Conservation (phyloP, 805 yeast genomes). For the Candida adriatica region DNA sequence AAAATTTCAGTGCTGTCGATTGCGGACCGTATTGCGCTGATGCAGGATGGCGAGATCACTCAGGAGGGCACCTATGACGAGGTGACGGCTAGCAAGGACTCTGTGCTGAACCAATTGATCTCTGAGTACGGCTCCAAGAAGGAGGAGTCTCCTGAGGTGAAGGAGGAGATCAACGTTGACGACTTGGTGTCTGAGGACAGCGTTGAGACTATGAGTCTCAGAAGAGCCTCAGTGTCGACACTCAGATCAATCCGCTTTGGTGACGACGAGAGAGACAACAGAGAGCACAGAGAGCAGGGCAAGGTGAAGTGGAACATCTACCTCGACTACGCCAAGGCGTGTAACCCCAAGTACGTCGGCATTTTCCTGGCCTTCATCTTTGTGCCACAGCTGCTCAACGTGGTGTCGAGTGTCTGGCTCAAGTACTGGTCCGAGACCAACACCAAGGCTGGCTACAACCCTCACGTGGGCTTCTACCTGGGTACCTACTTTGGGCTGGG, state of each 20-base stretch:
- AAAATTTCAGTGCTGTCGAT: slow-evolving; percentile 73
- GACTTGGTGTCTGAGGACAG: slow-evolving; percentile 19
- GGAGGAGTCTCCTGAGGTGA: slow-evolving; percentile 17
- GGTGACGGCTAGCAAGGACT: slow-evolving; percentile 37
- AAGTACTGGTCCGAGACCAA: slow-evolving; percentile 97
- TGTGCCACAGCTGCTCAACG: slow-evolving; percentile 53
- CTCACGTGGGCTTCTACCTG: slow-evolving; percentile 62
- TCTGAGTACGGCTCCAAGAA: slow-evolving; percentile 53
- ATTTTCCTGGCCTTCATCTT: slow-evolving; percentile 50
- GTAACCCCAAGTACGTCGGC: slow-evolving; percentile 61
- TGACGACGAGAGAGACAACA: slow-evolving; percentile 27
- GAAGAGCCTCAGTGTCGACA: slow-evolving; percentile 60
- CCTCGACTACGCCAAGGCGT: slow-evolving; percentile 76
- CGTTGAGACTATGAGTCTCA: slow-evolving; percentile 35
- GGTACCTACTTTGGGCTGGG: slow-evolving; percentile 75
- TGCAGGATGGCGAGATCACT: slow-evolving; percentile 59
- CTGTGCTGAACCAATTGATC: slow-evolving; percentile 48
- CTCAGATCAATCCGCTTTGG: slow-evolving; percentile 32
- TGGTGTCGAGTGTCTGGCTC: slow-evolving; percentile 81
- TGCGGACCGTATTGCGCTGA: slow-evolving; percentile 64
- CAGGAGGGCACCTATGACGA: slow-evolving; percentile 61
- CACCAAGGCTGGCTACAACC: slow-evolving; percentile 60
- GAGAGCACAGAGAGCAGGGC: slow-evolving; percentile 88
- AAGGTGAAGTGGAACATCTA: slow-evolving; percentile 88
- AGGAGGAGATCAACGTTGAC: slow-evolving; percentile 15